These are phyloP conservation scores for Globomyces sp. DNA, from an alignment of 371 early-diverging fungal species.

Conservation along the genomic window DNA sequence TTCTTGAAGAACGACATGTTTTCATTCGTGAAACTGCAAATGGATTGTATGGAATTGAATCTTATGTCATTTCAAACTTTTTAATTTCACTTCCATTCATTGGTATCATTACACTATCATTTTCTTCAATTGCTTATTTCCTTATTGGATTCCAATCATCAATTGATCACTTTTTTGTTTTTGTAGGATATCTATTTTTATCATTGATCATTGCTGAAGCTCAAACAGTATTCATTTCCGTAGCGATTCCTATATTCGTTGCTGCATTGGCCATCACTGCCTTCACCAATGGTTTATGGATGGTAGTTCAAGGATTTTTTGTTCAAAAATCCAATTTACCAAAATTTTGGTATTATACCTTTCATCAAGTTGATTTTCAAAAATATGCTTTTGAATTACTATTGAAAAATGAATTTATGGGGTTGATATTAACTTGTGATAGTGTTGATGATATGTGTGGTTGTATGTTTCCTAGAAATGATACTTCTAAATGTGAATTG, in stretches of 20 bases:
- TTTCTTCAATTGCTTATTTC: conserved; percentile 31
- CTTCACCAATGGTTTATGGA: conserved; percentile 37
- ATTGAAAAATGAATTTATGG: conserved; percentile 23
- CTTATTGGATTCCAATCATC: conserved; percentile 28
- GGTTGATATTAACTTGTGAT: conserved; percentile 10
- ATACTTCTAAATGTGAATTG: neutral
- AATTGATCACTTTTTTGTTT: conserved; percentile 30
- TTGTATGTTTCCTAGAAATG: conserved; percentile 7
- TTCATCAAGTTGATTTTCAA: conserved; percentile 31
- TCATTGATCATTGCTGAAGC: conserved; percentile 33
- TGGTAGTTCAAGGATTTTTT: conserved; percentile 35
- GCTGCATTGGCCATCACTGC: conserved; percentile 32
- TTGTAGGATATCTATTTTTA: conserved; percentile 32
- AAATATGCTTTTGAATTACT: conserved; percentile 23
- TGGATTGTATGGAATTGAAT: conserved; percentile 27
- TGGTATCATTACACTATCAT: conserved; percentile 23
- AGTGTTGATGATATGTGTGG: neutral
- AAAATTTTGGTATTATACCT: conserved; percentile 29
- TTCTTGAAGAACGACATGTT: conserved; percentile 35
- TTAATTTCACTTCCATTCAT: conserved; percentile 33
- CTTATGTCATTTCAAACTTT: conserved; percentile 32
- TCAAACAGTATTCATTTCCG: conserved; percentile 30
- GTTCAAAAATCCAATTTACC: conserved; percentile 25
- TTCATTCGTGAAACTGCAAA: conserved; percentile 35
- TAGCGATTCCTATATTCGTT: conserved; percentile 35